These are phyloP conservation scores for Podila verticillata DNA, from an alignment of 192 early-diverging fungal genomes.

Conservation along the genomic window DNA sequence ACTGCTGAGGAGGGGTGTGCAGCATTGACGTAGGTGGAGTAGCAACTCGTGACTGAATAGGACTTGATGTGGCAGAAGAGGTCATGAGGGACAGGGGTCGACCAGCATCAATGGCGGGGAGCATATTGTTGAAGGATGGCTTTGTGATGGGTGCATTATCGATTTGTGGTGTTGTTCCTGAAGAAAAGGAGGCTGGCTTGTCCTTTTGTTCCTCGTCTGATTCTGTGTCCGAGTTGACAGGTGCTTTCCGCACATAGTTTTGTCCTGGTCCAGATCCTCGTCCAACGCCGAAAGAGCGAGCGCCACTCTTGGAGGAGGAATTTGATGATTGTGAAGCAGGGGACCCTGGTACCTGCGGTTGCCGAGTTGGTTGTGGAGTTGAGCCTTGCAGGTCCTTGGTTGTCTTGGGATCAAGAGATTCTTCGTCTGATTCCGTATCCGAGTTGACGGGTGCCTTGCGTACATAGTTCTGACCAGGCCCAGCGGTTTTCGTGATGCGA, in stretches of 20 bases:
- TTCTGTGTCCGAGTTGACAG: slow-evolving; percentile 41
- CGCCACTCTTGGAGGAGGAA: neutral
- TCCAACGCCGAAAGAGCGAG: slow-evolving; percentile 1
- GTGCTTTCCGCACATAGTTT: slow-evolving; percentile 43
- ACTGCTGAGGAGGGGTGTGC: neutral
- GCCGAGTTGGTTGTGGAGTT: neutral
- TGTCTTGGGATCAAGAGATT: slow-evolving; percentile 2
- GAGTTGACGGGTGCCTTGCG: slow-evolving; percentile 37
- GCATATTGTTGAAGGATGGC: slow-evolving; percentile 3
- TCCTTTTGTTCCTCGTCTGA: slow-evolving; percentile 27
- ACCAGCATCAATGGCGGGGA: neutral
- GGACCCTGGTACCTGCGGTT: neutral
- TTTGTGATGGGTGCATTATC: neutral
- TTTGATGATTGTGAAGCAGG: neutral
- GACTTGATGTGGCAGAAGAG: neutral
- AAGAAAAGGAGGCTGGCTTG: neutral
- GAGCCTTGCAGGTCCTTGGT: neutral
- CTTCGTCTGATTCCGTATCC: slow-evolving; percentile 42
- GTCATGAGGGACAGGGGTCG: neutral
- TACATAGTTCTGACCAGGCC: slow-evolving; percentile 46
- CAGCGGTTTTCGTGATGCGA: neutral
- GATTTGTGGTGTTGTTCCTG: neutral
- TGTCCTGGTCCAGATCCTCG: slow-evolving; percentile 30
- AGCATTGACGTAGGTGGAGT: neutral
- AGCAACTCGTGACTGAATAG: neutral